Conservation (phyloP, 2,329 filamentous ascomycete species). For the Biscogniauxia mediterranea region DNA sequence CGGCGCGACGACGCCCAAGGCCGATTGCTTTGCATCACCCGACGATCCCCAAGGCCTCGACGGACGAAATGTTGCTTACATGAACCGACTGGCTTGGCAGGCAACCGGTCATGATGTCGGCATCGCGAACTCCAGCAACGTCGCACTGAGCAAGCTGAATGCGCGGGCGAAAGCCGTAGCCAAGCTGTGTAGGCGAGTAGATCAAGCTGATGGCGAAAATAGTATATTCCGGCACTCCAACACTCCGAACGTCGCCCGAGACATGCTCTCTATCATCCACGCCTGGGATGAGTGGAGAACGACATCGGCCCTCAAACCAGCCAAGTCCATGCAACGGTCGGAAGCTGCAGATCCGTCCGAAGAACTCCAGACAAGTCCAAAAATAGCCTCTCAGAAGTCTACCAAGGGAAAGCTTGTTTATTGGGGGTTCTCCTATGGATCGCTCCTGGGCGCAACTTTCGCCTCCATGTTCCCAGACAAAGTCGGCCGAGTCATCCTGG, state of each 20-base stretch:
- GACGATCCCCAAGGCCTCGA: slow-evolving; percentile 21
- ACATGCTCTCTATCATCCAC: slow-evolving; percentile 42
- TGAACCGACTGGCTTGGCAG: slow-evolving; percentile 36
- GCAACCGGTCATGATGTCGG: slow-evolving; percentile 31
- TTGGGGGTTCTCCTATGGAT: slow-evolving; percentile 42
- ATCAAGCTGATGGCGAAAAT: slow-evolving; percentile 26
- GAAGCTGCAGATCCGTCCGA: slow-evolving; percentile 5
- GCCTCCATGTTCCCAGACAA: slow-evolving; percentile 43
- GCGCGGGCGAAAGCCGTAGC: slow-evolving; percentile 31
- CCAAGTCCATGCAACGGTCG: slow-evolving; percentile 9
- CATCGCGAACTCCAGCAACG: slow-evolving; percentile 35
- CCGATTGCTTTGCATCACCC: slow-evolving; percentile 38
- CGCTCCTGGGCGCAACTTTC: slow-evolving; percentile 38
- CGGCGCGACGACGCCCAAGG: slow-evolving; percentile 37
- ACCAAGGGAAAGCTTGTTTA: slow-evolving; percentile 35
- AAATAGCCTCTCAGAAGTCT: slow-evolving; percentile 12
- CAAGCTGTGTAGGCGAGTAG: slow-evolving; percentile 33
- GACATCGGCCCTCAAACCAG: slow-evolving; percentile 9
- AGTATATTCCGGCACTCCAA: slow-evolving; percentile 35
- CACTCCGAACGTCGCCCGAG: slow-evolving; percentile 37
- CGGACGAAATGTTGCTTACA: slow-evolving; percentile 27
- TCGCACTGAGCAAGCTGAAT: slow-evolving; percentile 30
- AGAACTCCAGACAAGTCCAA: slow-evolving; percentile 9
- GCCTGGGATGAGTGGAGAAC: slow-evolving; percentile 38
- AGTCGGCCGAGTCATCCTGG: slow-evolving; percentile 41